phyloP scores from a whole-genome alignment of 495 filamentous ascomycete genomes.

The Aspergillus nanangensis region DNA sequence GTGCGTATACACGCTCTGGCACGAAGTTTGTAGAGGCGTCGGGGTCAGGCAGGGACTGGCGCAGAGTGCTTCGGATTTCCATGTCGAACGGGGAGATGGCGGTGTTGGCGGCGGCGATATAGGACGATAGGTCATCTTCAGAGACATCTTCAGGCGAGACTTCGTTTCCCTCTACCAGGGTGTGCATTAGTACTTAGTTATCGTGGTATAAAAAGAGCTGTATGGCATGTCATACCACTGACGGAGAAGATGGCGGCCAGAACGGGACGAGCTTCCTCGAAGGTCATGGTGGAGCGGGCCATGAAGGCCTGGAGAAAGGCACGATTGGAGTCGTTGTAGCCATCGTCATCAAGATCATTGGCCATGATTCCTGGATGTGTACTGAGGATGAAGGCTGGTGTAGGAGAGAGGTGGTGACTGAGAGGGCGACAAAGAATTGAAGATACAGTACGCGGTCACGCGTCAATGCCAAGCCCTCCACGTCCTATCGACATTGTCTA shows the following conservation, averaged over 20 bases:
- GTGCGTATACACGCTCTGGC: conserved; percentile 54
- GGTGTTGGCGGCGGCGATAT: conserved; percentile 63
- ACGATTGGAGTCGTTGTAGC: conserved; percentile 67
- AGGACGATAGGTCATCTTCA: conserved; percentile 60
- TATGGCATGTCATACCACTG: conserved; percentile 34
- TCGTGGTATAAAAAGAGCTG: no score
- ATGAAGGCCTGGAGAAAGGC: conserved; percentile 94
- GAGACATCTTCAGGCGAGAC: conserved; percentile 57
- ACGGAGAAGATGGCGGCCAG: conserved; percentile 71
- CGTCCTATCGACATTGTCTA: no score
- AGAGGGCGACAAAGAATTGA: no score
- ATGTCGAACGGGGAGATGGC: conserved; percentile 76
- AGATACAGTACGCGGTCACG: background rate
- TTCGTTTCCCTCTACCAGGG: conserved; percentile 30
- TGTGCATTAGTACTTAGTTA: background rate
- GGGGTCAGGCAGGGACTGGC: conserved; percentile 46
- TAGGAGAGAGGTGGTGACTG: no score
- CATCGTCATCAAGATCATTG: conserved; percentile 1
- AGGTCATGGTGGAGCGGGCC: conserved; percentile 69
- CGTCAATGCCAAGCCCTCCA: background rate
- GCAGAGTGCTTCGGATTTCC: conserved; percentile 70
- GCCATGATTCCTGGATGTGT: no score
- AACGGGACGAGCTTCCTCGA: conserved; percentile 64
- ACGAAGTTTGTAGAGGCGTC: conserved; percentile 3
- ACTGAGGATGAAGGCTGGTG: no score